Conservation (phyloP, 2,329 filamentous ascomycete species). For the Uncinocarpus reesii region DNA sequence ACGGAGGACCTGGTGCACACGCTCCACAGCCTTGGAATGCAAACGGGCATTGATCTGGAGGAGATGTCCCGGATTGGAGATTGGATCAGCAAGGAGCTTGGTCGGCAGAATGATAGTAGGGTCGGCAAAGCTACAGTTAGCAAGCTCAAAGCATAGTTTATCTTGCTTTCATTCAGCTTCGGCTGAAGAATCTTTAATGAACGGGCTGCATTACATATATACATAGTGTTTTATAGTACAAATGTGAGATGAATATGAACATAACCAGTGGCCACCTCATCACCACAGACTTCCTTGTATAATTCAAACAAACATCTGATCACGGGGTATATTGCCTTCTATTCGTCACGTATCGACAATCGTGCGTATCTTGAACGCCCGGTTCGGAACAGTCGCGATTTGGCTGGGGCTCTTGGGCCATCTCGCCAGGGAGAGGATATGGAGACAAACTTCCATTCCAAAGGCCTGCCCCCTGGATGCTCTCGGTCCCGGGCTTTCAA, state of each 20-base stretch:
- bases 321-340: no score
- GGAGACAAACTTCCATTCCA: no score
- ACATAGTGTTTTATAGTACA: conserved; percentile 7
- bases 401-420: no score
- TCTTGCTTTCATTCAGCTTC: neutral
- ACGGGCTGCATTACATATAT: conserved; percentile 7
- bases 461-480: no score
- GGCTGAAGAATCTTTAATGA: no score
- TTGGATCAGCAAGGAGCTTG: conserved; percentile 48
- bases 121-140: conserved; percentile 45
- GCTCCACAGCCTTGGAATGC: conserved; percentile 50
- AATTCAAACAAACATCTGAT: no score
- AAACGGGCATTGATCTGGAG: conserved; percentile 49
- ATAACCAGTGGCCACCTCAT: neutral
- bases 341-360: no score
- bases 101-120: conserved; percentile 43
- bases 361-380: no score
- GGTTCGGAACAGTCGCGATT: no score
- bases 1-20: conserved; percentile 55
- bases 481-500: no score
- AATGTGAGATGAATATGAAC: conserved; percentile 4
- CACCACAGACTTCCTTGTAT: no score
- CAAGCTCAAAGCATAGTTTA: conserved; percentile 22
- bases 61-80: conserved; percentile 46
- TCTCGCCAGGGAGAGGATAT: no score